phyloP scores from a whole-genome alignment of 2,329 filamentous ascomycete species.

The Fusarium foetens region DNA sequence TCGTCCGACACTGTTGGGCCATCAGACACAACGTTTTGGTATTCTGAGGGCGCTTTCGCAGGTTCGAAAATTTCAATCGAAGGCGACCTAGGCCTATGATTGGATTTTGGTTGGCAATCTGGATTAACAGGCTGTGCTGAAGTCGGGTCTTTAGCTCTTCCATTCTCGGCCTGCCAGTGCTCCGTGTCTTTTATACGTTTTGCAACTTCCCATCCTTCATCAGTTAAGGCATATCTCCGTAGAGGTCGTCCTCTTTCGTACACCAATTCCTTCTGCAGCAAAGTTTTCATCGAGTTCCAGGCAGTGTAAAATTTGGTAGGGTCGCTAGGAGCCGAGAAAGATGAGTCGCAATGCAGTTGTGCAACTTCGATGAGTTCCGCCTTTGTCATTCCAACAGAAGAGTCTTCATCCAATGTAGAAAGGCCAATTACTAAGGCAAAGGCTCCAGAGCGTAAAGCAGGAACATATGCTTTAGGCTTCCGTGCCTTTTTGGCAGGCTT shows the following conservation, averaged over 20 bases:
- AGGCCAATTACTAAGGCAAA: conserved; percentile 79
- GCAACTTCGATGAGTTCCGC: conserved; percentile 73
- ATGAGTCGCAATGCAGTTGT: conserved; percentile 77
- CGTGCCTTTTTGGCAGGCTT: conserved; percentile 66
- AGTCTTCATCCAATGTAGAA: conserved; percentile 65
- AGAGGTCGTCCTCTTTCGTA: conserved; percentile 75
- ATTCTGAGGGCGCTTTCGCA: conserved; percentile 37
- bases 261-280: conserved; percentile 78
- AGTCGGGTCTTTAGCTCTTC: conserved; percentile 8
- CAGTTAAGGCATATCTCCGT: conserved; percentile 75
- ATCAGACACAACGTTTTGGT: conserved; percentile 55
- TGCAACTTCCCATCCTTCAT: conserved; percentile 81
- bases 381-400: conserved; percentile 69
- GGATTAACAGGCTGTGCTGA: conserved; percentile 2
- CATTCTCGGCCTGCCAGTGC: conserved; percentile 47
- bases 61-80: conserved; percentile 32
- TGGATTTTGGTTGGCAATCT: conserved; percentile 7
- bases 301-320: conserved; percentile 79
- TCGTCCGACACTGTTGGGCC: conserved; percentile 47
- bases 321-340: conserved; percentile 74
- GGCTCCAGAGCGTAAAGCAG: conserved; percentile 75
- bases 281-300: conserved; percentile 84
- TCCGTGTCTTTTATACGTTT: conserved; percentile 68
- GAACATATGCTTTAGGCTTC: conserved; percentile 75
- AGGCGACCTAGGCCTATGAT: conserved; percentile 19